Base-by-base conservation (phyloP, 2,329 filamentous ascomycete species). In the Podosphaera aphanis region DNA sequence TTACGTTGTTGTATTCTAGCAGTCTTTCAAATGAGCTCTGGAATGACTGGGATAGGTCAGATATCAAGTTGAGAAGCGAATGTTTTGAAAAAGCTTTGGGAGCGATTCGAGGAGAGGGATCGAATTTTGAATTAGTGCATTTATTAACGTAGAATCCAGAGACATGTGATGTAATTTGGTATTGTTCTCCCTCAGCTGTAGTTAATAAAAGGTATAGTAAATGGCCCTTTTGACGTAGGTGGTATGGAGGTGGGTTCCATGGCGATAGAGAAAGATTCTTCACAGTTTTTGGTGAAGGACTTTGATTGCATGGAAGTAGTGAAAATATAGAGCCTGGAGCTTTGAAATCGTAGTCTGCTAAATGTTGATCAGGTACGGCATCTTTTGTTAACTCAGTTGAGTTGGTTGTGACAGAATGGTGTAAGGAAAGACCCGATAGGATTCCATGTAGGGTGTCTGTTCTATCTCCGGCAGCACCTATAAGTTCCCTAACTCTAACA, bases 81-180 rank as follows among this genome's bases (percentile, higher is more conserved):
- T 95, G 90, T 2, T 85, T 77, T 16, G 75, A 72, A 54, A 74
- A 70, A 33, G 74, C 76, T 66, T 93, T 94, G 21, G 85, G 82
- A 15, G 79, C 70, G 31, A 76, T 69, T 51, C 81, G 75, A 5
- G 86, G 86, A 53, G 76, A 78, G 8, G 90, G 90, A 61, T 95
- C 90, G 57, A 98, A 98, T 64, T 90, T 94, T 64, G 73, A 74
- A 63, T 90, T 94, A 46, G 84, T 90, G 25, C 83, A 94, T 63
- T 86, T 93, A 71, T 93, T 98, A 57, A 95, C 81, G 61, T 79
- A 98, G 68, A 98, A 98, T 18, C 90, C 90, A 13, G 85, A 86
- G 44, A 93, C 81, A 56, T 94, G 84, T 13, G 83, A 76, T 8
- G 92, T 98, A 57, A 98, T 80, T 62, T 94, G 85, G 62, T 81